Percentiles rank a stretch among this genome's conserved stretches.
Evolutionary conservation across 108 stramenopile genomes (phyloP).

Genomic region (Pseudonitzschia delicatissima): DNA sequence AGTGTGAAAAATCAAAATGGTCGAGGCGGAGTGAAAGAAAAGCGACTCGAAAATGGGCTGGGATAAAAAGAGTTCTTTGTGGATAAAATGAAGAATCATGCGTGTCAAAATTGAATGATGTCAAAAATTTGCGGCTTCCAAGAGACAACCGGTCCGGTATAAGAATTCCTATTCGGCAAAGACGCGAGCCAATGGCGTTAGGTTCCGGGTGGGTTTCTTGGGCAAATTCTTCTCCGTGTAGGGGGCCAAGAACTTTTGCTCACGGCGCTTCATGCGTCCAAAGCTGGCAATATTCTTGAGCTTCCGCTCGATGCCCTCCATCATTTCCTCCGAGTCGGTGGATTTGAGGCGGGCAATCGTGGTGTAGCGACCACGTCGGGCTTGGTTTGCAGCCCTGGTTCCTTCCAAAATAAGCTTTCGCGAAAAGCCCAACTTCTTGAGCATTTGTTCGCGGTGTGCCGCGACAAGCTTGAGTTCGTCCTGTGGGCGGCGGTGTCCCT

Average conservation of each 20-base stretch:
- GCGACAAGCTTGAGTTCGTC: not conserved
- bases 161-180: too few species aligned
- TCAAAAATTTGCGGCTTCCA: too few species aligned
- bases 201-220: too few species aligned
- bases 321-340: not conserved
- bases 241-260: not conserved
- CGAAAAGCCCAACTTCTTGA: not conserved
- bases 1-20: too few species aligned
- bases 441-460: slow-evolving; percentile 1
- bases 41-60: too few species aligned
- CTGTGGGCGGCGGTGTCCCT: not conserved
- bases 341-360: slow-evolving; percentile 1
- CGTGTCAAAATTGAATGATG: too few species aligned
- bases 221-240: too few species aligned
- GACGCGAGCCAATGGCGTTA: too few species aligned
- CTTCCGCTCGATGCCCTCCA: not conserved
- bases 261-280: not conserved
- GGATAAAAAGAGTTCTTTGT: too few species aligned
- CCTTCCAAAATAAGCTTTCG: not conserved
- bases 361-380: not conserved
- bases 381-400: not conserved
- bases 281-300: not conserved
- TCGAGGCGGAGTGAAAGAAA: too few species aligned
- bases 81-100: too few species aligned
- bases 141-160: too few species aligned